Conservation (phyloP, 2,329 filamentous ascomycete genomes). For the Metarhizium brunneum region DNA sequence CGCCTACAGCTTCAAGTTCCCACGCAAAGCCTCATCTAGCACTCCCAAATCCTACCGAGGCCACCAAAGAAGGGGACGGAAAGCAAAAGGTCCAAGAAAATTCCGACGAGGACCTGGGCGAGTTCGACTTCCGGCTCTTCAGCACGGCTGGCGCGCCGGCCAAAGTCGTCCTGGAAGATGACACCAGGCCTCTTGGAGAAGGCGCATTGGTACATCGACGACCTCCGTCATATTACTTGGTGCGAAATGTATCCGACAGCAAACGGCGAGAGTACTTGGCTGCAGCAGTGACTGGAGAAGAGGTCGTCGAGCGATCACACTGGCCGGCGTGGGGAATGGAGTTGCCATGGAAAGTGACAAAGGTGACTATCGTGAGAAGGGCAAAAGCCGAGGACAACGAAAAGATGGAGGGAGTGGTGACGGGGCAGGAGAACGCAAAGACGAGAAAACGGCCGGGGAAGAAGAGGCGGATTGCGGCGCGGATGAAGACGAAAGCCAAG, state of each 20-base stretch:
- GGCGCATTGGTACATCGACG: conserved; percentile 25
- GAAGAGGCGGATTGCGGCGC: conserved; percentile 44
- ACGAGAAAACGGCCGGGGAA: conserved; percentile 42
- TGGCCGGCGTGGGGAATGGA: conserved; percentile 47
- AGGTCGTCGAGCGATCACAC: conserved; percentile 34
- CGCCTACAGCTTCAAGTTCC: background rate
- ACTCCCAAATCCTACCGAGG: background rate
- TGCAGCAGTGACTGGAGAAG: conserved; percentile 43
- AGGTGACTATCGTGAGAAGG: conserved; percentile 28
- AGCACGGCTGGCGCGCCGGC: conserved; percentile 32
- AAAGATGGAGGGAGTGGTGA: conserved; percentile 3
- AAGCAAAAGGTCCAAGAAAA: conserved; percentile 11
- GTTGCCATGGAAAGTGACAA: conserved; percentile 49
- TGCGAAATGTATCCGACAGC: conserved; percentile 24
- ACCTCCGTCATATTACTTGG: conserved; percentile 42
- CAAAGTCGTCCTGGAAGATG: conserved; percentile 41
- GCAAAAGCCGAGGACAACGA: background rate
- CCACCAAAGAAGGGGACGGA: conserved; percentile 13
- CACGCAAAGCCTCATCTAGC: background rate
- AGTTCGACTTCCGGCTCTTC: conserved; percentile 52
- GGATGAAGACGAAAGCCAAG: conserved; percentile 33
- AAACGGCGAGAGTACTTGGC: conserved; percentile 29
- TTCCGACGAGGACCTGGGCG: conserved; percentile 19
- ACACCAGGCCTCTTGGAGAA: conserved; percentile 26
- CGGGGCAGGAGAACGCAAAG: conserved; percentile 12